Conservation (phyloP, 2,329 filamentous ascomycete genomes). For the Calonectria montana region DNA sequence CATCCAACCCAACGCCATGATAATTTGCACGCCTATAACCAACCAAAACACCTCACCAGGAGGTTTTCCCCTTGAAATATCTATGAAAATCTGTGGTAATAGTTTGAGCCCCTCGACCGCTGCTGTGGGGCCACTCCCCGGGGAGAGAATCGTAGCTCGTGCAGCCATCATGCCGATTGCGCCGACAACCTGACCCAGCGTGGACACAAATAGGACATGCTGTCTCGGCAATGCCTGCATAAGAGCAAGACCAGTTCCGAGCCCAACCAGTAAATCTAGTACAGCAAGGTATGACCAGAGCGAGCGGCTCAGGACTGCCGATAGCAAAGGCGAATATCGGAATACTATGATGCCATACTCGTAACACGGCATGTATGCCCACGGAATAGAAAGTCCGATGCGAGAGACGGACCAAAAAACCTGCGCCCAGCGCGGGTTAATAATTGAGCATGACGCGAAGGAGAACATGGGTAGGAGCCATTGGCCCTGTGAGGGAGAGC, state of each 20-base stretch:
- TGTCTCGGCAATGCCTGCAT: neutral
- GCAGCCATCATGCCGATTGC: neutral
- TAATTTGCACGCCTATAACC: neutral
- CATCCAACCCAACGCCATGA: neutral
- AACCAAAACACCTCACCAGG: neutral
- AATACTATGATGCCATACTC: neutral
- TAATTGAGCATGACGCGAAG: neutral
- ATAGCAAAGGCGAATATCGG: neutral
- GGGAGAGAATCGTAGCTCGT: neutral
- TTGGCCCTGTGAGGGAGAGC: neutral
- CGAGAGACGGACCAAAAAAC: neutral
- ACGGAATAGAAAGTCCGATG: neutral
- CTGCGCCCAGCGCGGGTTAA: neutral
- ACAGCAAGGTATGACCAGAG: neutral
- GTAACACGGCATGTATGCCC: neutral
- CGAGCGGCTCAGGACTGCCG: neutral
- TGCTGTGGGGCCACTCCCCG: neutral
- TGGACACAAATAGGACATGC: neutral
- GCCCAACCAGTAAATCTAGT: neutral
- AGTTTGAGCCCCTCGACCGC: neutral
- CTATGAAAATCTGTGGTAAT: neutral
- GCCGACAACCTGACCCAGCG: neutral
- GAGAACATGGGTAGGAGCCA: neutral
- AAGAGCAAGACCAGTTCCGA: neutral
- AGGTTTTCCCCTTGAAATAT: neutral